phyloP scores from a whole-genome alignment of 805 yeast species.

The Candida dajiaensis region DNA sequence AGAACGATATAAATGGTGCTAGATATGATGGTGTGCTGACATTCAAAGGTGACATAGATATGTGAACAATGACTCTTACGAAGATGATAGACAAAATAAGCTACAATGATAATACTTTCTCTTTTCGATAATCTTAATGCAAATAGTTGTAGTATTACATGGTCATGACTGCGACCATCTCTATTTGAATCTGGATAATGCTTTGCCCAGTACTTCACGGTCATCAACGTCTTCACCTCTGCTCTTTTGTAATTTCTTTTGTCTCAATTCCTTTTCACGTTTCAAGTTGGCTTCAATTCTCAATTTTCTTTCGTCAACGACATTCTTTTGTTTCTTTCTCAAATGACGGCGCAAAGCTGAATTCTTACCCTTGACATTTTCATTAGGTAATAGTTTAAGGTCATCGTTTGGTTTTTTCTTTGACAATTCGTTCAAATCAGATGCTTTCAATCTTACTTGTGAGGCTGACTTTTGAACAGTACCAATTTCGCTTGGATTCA shows the following conservation, averaged over 20 bases:
- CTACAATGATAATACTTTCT: neutral
- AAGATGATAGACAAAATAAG: neutral
- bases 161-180: neutral
- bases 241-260: constrained; percentile 38
- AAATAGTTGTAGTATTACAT: neutral
- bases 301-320: constrained; percentile 77
- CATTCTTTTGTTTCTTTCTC: constrained; percentile 80
- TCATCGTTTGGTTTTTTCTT: constrained; percentile 33
- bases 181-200: constrained; percentile 32
- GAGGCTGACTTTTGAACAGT: constrained; percentile 69
- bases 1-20: constrained; percentile 50
- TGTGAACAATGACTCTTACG: constrained; percentile 22
- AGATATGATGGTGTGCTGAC: constrained; percentile 57
- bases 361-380: constrained; percentile 73
- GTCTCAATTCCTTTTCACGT: constrained; percentile 67
- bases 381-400: constrained; percentile 39
- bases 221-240: constrained; percentile 52
- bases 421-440: constrained; percentile 42
- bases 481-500: constrained; percentile 88
- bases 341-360: constrained; percentile 75
- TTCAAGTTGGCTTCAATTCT: constrained; percentile 70
- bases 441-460: constrained; percentile 55
- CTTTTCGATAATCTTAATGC: neutral
- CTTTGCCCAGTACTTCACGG: constrained; percentile 34
- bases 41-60: constrained; percentile 56